Percentiles rank a stretch among this genome's conserved stretches.
Evolutionary conservation across 805 yeast species (phyloP).

Genomic region (Isabelozyma pseudorhagii): DNA sequence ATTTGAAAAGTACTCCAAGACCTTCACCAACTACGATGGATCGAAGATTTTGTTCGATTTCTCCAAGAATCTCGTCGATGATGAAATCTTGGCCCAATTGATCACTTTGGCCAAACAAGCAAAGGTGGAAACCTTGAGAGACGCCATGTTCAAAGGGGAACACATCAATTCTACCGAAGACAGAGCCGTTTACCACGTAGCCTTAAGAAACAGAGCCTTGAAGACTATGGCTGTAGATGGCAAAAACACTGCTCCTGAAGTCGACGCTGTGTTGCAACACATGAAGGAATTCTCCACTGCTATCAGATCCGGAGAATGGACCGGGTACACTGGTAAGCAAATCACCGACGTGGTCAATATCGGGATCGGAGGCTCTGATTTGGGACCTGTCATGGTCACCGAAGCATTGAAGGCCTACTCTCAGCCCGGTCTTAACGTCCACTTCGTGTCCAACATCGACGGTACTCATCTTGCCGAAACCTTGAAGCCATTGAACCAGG

Average conservation of each 20-base stretch:
- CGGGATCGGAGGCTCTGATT: slow-evolving; percentile 98
- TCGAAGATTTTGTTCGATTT: slow-evolving; percentile 90
- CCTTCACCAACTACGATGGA: slow-evolving; percentile 81
- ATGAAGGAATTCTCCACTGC: slow-evolving; percentile 92
- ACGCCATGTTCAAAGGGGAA: slow-evolving; percentile 87
- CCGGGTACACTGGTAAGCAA: slow-evolving; percentile 92
- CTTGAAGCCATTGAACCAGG: slow-evolving; percentile 73
- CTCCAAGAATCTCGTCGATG: slow-evolving; percentile 91
- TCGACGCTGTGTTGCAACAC: slow-evolving; percentile 86
- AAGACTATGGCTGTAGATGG: slow-evolving; percentile 89
- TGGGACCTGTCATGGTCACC: slow-evolving; percentile 99
- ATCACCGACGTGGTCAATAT: slow-evolving; percentile 95
- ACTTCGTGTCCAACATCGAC: slow-evolving; percentile 97
- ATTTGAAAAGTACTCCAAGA: slow-evolving; percentile 70
- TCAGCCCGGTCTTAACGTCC: slow-evolving; percentile 69
- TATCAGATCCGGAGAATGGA: slow-evolving; percentile 93
- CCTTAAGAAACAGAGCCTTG: slow-evolving; percentile 88
- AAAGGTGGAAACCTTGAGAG: slow-evolving; percentile 80
- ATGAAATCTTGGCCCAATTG: slow-evolving; percentile 67
- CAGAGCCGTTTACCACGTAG: slow-evolving; percentile 96
- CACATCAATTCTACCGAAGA: slow-evolving; percentile 95
- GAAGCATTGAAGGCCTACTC: slow-evolving; percentile 93
- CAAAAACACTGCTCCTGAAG: slow-evolving; percentile 84
- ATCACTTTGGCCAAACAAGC: slow-evolving; percentile 86
- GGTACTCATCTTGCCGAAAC: slow-evolving; percentile 97